Conservation (phyloP, 768 basidiomycete species). For the Rhodotorula paludigena region DNA sequence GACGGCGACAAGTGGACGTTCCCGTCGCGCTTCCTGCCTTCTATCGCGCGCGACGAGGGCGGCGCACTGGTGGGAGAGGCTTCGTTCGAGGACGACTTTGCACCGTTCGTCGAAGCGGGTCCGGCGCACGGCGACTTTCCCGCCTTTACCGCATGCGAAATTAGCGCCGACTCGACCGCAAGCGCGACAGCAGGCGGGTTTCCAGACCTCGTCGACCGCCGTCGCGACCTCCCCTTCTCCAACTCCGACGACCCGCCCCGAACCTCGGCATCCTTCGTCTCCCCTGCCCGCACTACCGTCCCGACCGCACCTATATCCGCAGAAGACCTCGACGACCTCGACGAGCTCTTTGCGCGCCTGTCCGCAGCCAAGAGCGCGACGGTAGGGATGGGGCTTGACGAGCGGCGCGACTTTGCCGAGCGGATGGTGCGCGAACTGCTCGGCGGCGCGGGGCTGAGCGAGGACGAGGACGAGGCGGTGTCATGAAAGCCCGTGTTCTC, state of each 20-base stretch:
- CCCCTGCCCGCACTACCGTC: background rate
- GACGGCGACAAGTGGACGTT: background rate
- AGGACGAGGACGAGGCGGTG: background rate
- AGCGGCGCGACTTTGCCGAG: background rate
- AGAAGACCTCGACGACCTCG: background rate
- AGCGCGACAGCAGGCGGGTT: background rate
- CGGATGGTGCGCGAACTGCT: background rate
- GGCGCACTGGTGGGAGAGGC: background rate
- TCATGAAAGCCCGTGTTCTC: too few species aligned
- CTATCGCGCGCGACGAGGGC: background rate
- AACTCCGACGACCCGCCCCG: rapidly evolving
- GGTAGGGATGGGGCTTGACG: background rate
- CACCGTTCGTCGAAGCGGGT: conserved; percentile 12
- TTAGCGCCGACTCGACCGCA: too few species aligned
- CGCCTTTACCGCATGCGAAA: background rate
- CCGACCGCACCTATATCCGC: background rate
- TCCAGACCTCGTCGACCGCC: too few species aligned
- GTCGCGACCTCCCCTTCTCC: too few species aligned
- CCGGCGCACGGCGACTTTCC: background rate
- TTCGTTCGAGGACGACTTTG: conserved; percentile 27
- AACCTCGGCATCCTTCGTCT: background rate
- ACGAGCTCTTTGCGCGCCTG: background rate
- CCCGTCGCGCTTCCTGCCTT: conserved; percentile 11
- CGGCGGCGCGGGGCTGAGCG: background rate
- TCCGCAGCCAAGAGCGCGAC: background rate